A percentile compares a stretch with the other conserved stretches of the same genome.
phyloP scores from a whole-genome alignment of 768 basidiomycete species.

The Macrocybe gigantea region DNA sequence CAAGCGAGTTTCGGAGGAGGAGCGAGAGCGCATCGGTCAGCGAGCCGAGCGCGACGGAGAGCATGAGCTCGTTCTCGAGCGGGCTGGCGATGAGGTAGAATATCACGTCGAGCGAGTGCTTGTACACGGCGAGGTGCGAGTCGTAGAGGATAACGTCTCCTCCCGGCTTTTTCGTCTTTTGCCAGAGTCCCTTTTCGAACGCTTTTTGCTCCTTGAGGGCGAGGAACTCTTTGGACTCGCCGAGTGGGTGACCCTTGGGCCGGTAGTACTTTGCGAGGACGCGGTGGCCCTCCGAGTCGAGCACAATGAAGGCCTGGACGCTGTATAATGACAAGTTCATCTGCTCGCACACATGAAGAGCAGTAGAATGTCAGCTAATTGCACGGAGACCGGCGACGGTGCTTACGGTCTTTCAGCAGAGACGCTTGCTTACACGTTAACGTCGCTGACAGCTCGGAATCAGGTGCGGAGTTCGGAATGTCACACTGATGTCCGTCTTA shows the following conservation, averaged over 20 bases:
- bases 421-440: too few relatives aligned
- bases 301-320: slow-evolving; percentile 80
- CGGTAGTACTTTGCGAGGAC: slow-evolving; percentile 95
- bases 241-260: slow-evolving; percentile 57
- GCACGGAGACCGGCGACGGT: background rate
- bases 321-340: slow-evolving; percentile 89
- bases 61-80: slow-evolving; percentile 93
- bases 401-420: too few relatives aligned
- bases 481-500: background rate
- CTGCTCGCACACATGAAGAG: slow-evolving; percentile 1
- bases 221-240: slow-evolving; percentile 56
- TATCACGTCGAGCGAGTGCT: slow-evolving; percentile 91
- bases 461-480: slow-evolving; percentile 18
- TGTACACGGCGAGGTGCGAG: slow-evolving; percentile 87
- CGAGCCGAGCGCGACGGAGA: slow-evolving; percentile 76
- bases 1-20: slow-evolving; percentile 85
- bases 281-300: slow-evolving; percentile 93
- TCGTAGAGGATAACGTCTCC: slow-evolving; percentile 94
- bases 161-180: slow-evolving; percentile 92
- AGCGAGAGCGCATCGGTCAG: slow-evolving; percentile 83
- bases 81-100: slow-evolving; percentile 89
- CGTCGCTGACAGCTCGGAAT: too few relatives aligned
- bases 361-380: too few relatives aligned
- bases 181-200: slow-evolving; percentile 93
- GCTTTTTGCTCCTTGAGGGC: slow-evolving; percentile 88